Conservation (phyloP, 768 basidiomycete genomes). For the Tulasnella sp. region DNA sequence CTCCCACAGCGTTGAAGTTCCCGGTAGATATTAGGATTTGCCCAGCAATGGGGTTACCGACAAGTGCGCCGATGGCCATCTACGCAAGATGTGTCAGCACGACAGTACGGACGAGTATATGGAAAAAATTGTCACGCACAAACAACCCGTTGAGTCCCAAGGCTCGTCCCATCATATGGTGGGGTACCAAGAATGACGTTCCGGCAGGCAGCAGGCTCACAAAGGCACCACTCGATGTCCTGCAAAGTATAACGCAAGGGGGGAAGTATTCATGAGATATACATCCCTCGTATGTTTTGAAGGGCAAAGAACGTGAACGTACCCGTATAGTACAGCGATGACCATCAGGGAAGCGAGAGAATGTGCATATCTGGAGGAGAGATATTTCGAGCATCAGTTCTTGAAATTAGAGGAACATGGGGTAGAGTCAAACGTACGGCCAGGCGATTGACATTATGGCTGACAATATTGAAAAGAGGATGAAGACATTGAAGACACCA, state of each 20-base stretch:
- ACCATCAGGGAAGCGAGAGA: slow-evolving; percentile 38
- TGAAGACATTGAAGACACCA: slow-evolving; percentile 59
- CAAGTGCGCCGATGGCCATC: slow-evolving; percentile 15
- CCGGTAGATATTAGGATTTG: slow-evolving; percentile 8
- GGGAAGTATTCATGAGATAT: no score
- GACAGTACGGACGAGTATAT: neutral
- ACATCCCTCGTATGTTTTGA: no score
- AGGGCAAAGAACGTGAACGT: no score
- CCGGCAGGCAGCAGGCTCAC: slow-evolving; percentile 18
- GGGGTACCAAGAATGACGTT: slow-evolving; percentile 11
- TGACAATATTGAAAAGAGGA: slow-evolving; percentile 46
- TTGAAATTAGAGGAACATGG: neutral
- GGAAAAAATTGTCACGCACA: neutral
- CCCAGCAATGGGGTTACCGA: slow-evolving; percentile 17
- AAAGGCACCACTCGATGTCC: slow-evolving; percentile 53
- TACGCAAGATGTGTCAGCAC: neutral
- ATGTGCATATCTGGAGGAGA: slow-evolving; percentile 4
- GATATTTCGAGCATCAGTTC: no score
- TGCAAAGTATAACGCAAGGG: no score
- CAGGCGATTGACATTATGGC: slow-evolving; percentile 55
- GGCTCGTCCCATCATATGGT: slow-evolving; percentile 9
- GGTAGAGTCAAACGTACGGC: slow-evolving; percentile 49
- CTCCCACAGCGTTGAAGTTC: slow-evolving; percentile 13
- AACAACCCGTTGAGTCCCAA: slow-evolving; percentile 15
- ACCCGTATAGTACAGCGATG: slow-evolving; percentile 58